Evolutionary conservation across 805 yeast species (phyloP).

Genomic region (Kodamaea restingae): DNA sequence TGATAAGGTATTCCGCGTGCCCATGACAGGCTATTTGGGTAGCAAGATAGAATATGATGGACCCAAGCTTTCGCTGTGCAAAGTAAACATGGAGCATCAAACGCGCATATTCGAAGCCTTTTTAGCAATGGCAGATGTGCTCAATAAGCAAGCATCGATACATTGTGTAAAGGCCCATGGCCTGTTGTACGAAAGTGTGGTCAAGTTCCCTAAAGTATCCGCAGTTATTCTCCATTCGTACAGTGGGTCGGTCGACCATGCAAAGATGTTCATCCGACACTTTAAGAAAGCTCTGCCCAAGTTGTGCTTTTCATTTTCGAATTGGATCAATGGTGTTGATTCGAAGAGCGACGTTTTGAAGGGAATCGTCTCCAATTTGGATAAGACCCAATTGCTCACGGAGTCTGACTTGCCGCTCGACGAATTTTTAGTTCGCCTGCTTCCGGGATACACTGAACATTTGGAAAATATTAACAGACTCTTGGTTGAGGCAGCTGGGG

Average conservation of each 20-base stretch:
- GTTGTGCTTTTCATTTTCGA: conserved; percentile 52
- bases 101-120: conserved; percentile 45
- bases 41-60: conserved; percentile 15
- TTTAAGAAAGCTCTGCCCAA: conserved; percentile 17
- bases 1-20: conserved; percentile 72
- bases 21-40: conserved; percentile 54
- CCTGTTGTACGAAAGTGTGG: conserved; percentile 43
- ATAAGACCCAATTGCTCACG: conserved; percentile 23
- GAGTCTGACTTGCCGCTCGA: conserved; percentile 39
- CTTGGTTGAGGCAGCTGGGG: background rate
- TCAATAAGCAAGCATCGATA: conserved; percentile 55
- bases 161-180: conserved; percentile 87
- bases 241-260: conserved; percentile 76
- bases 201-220: conserved; percentile 19
- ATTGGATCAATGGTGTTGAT: conserved; percentile 42
- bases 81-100: conserved; percentile 69
- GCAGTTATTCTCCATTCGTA: conserved; percentile 75
- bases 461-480: conserved; percentile 17
- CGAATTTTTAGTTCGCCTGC: conserved; percentile 10
- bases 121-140: conserved; percentile 49
- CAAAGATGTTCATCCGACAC: conserved; percentile 42
- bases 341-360: conserved; percentile 21
- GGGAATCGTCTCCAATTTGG: conserved; percentile 16
- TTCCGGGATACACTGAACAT: conserved; percentile 19
- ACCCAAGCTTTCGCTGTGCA: conserved; percentile 39